Conservation (phyloP, 805 yeast genomes). For the Peterozyma xylosa region DNA sequence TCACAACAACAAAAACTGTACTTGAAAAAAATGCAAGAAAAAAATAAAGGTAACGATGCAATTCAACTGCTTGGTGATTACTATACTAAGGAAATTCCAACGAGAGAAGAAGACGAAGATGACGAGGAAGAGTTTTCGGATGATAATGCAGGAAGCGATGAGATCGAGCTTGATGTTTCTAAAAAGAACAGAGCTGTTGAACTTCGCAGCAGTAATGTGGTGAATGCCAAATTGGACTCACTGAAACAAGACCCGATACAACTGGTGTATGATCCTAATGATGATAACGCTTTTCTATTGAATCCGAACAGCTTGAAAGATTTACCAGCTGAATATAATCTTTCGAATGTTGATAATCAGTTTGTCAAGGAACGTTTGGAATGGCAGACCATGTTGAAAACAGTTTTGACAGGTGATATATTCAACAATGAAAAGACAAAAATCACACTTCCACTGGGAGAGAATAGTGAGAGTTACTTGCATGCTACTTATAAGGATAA, state of each 20-base stretch:
- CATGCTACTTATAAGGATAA: slow-evolving; percentile 58
- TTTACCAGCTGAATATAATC: slow-evolving; percentile 1
- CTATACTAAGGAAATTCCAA: slow-evolving; percentile 40
- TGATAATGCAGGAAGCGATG: slow-evolving; percentile 29
- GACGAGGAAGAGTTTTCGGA: slow-evolving; percentile 11
- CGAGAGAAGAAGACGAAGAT: slow-evolving; percentile 23
- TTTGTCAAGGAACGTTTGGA: slow-evolving; percentile 71
- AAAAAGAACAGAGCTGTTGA: slow-evolving; percentile 1
- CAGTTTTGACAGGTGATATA: slow-evolving; percentile 93
- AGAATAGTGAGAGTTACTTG: slow-evolving; percentile 36
- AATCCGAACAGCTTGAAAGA: slow-evolving; percentile 7
- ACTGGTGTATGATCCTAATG: not conserved
- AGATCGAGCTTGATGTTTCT: slow-evolving; percentile 26
- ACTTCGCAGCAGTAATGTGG: not conserved
- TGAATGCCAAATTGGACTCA: not conserved
- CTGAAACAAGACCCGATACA: not conserved
- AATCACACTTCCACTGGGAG: slow-evolving; percentile 42
- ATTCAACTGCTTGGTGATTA: slow-evolving; percentile 37
- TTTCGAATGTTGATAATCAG: slow-evolving; percentile 12
- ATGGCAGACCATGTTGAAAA: slow-evolving; percentile 91
- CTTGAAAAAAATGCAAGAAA: slow-evolving; percentile 36
- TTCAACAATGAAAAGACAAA: slow-evolving; percentile 84
- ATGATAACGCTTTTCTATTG: slow-evolving; percentile 1
- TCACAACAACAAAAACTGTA: slow-evolving; percentile 48
- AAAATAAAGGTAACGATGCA: slow-evolving; percentile 10